phyloP scores from a whole-genome alignment of 306 rosid species.

The Dryas octopetala region DNA sequence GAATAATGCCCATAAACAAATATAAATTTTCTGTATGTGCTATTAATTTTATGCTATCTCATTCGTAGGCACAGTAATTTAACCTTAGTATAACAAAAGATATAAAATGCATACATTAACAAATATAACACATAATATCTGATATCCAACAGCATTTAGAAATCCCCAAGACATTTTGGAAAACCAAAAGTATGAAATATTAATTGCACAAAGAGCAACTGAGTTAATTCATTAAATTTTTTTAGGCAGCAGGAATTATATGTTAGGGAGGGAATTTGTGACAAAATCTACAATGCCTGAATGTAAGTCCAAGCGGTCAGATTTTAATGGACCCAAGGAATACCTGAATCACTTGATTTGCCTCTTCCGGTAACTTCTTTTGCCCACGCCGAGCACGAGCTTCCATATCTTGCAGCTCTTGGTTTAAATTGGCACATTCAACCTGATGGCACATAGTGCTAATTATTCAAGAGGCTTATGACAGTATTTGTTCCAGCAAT shows the following conservation, averaged over 20 bases:
- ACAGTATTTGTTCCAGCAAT: conserved; percentile 15
- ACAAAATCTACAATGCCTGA: too few species aligned
- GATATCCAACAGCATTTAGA: neutral
- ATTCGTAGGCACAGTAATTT: too few species aligned
- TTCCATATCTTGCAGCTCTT: conserved; percentile 97
- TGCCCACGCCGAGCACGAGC: conserved; percentile 82
- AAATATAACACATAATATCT: too few species aligned
- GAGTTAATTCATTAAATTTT: neutral
- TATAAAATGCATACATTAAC: too few species aligned
- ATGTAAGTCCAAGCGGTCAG: neutral
- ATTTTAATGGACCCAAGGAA: neutral
- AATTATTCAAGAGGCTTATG: conserved; percentile 22
- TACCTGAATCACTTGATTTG: conserved; percentile 94
- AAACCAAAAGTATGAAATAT: neutral
- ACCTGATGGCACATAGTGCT: conserved; percentile 50
- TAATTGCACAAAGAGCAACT: neutral
- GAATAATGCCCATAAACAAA: too few species aligned
- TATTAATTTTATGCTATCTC: too few species aligned
- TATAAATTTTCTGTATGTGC: too few species aligned
- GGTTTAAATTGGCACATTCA: conserved; percentile 89
- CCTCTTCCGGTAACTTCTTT: conserved; percentile 85
- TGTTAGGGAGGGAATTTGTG: neutral
- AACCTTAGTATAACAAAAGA: too few species aligned
- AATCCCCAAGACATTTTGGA: neutral
- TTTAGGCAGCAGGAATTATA: neutral